Conservation (phyloP, 176 grass and related monocot genomes). For the Juncus inflexus region DNA sequence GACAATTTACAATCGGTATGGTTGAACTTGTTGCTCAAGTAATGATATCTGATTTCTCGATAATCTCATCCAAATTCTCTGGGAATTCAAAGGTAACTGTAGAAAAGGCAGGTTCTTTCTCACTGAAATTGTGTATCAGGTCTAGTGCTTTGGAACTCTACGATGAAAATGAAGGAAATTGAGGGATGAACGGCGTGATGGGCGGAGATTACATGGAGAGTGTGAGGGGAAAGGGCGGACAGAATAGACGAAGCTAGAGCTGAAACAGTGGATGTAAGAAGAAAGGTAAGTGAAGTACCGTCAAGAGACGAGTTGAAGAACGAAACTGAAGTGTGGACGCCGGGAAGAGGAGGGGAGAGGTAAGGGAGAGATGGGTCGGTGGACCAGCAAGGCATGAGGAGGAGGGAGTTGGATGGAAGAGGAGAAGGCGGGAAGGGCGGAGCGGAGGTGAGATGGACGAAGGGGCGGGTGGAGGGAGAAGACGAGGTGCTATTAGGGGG, state of each 20-base stretch:
- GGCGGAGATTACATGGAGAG: constrained; percentile 57
- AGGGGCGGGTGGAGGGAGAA: constrained; percentile 46
- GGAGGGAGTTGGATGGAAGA: constrained; percentile 57
- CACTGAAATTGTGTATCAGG: constrained; percentile 38
- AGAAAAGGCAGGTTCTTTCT: constrained; percentile 17
- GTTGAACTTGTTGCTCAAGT: constrained; percentile 72
- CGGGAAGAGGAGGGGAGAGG: constrained; percentile 44
- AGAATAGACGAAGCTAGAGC: constrained; percentile 64
- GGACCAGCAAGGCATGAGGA: constrained; percentile 93
- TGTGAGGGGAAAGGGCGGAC: constrained; percentile 20
- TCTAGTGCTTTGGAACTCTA: constrained; percentile 48
- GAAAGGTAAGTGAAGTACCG: constrained; percentile 62
- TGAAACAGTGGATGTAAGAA: constrained; percentile 79
- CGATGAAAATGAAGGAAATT: constrained; percentile 63
- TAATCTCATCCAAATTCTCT: constrained; percentile 62
- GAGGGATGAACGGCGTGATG: constrained; percentile 51
- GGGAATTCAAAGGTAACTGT: constrained; percentile 37
- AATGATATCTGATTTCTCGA: constrained; percentile 56
- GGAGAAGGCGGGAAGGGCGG: constrained; percentile 46
- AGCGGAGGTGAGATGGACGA: constrained; percentile 34
- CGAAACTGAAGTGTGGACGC: constrained; percentile 66
- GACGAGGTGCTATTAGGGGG: too few relatives aligned
- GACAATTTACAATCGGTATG: constrained; percentile 62
- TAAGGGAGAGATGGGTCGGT: constrained; percentile 68
- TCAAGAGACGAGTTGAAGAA: constrained; percentile 76